Evolutionary conservation across 805 yeast genomes (phyloP), one percentile per base, ranked within the genome.

Genomic region (Candida saitoana): DNA sequence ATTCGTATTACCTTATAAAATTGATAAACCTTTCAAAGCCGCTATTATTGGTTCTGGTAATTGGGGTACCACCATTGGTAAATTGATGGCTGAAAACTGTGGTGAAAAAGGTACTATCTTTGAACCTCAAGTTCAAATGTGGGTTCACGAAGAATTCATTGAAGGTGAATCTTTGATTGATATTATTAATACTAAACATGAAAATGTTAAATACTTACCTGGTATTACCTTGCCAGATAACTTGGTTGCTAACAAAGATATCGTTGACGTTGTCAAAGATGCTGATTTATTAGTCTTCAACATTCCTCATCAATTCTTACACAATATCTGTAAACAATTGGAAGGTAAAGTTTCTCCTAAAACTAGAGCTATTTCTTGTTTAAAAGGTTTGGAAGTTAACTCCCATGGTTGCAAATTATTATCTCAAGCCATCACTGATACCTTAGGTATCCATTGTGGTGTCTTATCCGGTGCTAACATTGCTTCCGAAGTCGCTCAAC

Each of bases 21-120:
- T 68, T 42, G 60, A 49, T 27, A 54, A 48, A 24, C 72, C 72
- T 16, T 68, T 69, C 54, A 64, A 56, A 48, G 57, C 69, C 16
- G 52, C 89, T 32, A 87, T 89, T 42, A 82, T 93, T 50, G 99
- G 99, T 33, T 89, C 97, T 22, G 99, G 98, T 61, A 91, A 91
- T 69, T 91, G 99, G 87, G 99, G 99, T 50, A 88, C 96, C 30
- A 91, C 98, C 15, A 89, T 93, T 42, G 97, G 98, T 48, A 91
- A 93, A 64, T 88, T 91, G 35, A 82, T 89, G 19, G 89, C 97
- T 30, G 98, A 93, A 66, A 90, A 89, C 63, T 73, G 90, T 34
- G 74, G 73, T 15, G 78, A 77, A 48, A 77, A 87, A 65, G 82
- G 90, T 31, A 74, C 79, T 30, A 67, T 87, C 56, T 93, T 93